Percentiles rank a stretch among this genome's conserved stretches.
Conservation (phyloP, 2,329 filamentous ascomycete genomes). For the Fusarium sp. region DNA sequence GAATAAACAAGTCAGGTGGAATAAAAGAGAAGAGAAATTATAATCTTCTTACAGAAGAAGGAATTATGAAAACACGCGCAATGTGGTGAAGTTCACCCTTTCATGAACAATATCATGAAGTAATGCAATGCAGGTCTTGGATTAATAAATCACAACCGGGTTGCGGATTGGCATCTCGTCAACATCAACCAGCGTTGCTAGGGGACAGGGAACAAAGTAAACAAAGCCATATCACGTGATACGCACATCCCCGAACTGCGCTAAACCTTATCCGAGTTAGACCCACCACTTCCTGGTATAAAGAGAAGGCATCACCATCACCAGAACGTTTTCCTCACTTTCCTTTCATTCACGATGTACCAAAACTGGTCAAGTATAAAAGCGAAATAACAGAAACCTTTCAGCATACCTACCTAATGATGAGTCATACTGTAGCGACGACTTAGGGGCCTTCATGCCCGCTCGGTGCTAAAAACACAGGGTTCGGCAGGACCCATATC, state of each 20-base stretch:
- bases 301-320: no score
- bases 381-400: no score
- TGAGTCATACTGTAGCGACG: no score
- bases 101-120: slow-evolving; percentile 44
- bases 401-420: no score
- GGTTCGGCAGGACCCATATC: no score
- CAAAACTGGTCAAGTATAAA: no score
- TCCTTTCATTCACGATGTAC: no score
- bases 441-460: no score
- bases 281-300: no score
- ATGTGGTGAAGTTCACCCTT: slow-evolving; percentile 38
- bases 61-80: slow-evolving; percentile 42
- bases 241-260: neutral
- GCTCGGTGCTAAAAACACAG: no score
- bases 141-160: slow-evolving; percentile 20
- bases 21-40: slow-evolving; percentile 5
- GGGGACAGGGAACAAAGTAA: slow-evolving; percentile 44
- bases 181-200: slow-evolving; percentile 44
- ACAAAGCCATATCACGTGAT: slow-evolving; percentile 45
- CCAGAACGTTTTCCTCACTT: no score
- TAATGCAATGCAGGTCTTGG: slow-evolving; percentile 38
- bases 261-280: slow-evolving; percentile 35
- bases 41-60: slow-evolving; percentile 19
- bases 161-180: slow-evolving; percentile 25
- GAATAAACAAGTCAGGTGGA: slow-evolving; percentile 43